A percentile compares a stretch with the other conserved stretches of the same genome.
These are phyloP conservation scores for Arthrocladium fulminans DNA, from an alignment of 2,329 filamentous ascomycete genomes.

Conservation along the genomic window DNA sequence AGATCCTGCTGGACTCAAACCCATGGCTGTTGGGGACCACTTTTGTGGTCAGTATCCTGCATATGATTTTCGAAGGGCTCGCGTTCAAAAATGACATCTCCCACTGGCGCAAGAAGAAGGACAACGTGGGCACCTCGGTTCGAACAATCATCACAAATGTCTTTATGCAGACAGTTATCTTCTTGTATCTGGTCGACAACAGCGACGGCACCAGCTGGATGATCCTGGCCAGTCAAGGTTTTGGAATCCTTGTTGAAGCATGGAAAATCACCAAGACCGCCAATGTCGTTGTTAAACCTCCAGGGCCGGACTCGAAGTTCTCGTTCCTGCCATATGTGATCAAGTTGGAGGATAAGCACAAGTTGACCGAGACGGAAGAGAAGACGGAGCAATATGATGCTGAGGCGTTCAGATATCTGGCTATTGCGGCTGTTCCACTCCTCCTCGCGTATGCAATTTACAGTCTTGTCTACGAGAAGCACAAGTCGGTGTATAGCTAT, in stretches of 20 bases:
- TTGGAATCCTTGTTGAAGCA: conserved; percentile 67
- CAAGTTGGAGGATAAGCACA: conserved; percentile 91
- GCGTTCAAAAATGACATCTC: conserved; percentile 97
- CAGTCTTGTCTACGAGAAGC: conserved; percentile 81
- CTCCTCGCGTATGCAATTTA: conserved; percentile 83
- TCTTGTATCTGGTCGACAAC: conserved; percentile 95
- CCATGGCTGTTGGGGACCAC: conserved; percentile 82
- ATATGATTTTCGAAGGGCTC: conserved; percentile 90
- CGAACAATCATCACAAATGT: conserved; percentile 94
- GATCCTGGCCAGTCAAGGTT: conserved; percentile 87
- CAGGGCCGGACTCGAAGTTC: conserved; percentile 58
- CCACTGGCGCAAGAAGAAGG: conserved; percentile 99
- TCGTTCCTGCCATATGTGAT: conserved; percentile 72
- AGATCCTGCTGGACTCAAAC: conserved; percentile 88
- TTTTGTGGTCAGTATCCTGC: conserved; percentile 71
- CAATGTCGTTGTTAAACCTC: conserved; percentile 69
- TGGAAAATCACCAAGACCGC: conserved; percentile 98
- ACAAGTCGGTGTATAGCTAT: conserved; percentile 98
- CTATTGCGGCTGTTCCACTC: conserved; percentile 80
- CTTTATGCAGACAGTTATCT: conserved; percentile 93
- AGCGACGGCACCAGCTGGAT: conserved; percentile 98
- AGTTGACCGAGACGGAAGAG: conserved; percentile 87
- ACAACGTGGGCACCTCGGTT: conserved; percentile 92
- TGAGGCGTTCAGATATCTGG: conserved; percentile 96
- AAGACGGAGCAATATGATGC: conserved; percentile 98